Percentiles rank a stretch among this genome's conserved stretches.
Conservation (phyloP, 2,329 filamentous ascomycete genomes). For the Colletotrichum karsti region DNA sequence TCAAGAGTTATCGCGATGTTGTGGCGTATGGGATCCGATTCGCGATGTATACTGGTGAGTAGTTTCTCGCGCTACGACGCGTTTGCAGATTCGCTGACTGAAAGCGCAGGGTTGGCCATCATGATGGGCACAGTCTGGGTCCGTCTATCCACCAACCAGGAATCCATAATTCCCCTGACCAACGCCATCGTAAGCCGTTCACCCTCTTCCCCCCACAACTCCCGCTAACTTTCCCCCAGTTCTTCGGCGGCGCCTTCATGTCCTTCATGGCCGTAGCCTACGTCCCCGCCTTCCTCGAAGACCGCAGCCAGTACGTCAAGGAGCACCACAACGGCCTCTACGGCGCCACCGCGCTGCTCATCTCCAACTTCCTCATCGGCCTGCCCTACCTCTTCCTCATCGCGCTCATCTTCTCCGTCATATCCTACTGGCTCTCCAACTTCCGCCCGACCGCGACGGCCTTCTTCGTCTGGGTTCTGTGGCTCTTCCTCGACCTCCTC, state of each 20-base stretch:
- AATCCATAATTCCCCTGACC: constrained; percentile 81
- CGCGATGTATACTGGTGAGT: constrained; percentile 75
- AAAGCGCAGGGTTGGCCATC: constrained; percentile 68
- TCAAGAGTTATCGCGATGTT: constrained; percentile 86
- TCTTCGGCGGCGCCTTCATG: constrained; percentile 80
- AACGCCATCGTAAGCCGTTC: constrained; percentile 68
- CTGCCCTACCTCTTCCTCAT: constrained; percentile 85
- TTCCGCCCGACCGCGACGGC: constrained; percentile 71
- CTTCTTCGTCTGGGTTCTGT: constrained; percentile 84
- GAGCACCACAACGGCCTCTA: constrained; percentile 86
- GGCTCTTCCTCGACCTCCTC: constrained; percentile 85
- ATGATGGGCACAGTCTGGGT: constrained; percentile 93
- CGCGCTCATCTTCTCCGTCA: constrained; percentile 75
- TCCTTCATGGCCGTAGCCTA: constrained; percentile 87
- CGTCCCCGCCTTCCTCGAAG: constrained; percentile 84
- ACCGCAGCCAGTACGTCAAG: constrained; percentile 76
- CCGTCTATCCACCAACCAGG: constrained; percentile 72
- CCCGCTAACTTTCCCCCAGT: constrained; percentile 36
- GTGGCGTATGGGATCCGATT: constrained; percentile 85
- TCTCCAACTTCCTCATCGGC: constrained; percentile 85
- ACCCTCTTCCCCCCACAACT: background rate
- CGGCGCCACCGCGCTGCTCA: constrained; percentile 74
- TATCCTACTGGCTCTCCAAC: constrained; percentile 83
- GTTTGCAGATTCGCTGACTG: constrained; percentile 45
- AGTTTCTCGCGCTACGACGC: too few relatives aligned